phyloP scores from a whole-genome alignment of 2,329 filamentous ascomycete genomes.

The Cercospora citrullina region DNA sequence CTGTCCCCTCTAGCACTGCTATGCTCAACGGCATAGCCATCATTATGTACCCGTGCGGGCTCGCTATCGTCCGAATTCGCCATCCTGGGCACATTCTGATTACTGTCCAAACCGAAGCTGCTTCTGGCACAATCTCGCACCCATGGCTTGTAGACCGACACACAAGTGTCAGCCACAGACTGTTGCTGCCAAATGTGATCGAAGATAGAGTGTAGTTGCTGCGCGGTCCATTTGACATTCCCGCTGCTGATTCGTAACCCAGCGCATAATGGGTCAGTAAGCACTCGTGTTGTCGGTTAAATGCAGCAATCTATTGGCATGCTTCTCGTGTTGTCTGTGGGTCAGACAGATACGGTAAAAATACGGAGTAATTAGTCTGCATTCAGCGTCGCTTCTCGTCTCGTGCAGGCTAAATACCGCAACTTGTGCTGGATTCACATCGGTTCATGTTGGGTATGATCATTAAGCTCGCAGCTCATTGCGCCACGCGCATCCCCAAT shows the following conservation, averaged over 20 bases:
- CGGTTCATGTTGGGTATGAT: not conserved
- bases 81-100: not conserved
- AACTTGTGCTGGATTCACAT: not conserved
- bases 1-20: not conserved
- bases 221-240: not conserved
- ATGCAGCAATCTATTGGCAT: not conserved
- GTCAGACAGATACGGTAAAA: not conserved
- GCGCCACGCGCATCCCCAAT: not conserved
- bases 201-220: not conserved
- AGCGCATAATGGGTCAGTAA: not conserved
- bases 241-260: not conserved
- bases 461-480: not conserved
- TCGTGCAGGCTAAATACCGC: not conserved
- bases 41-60: not conserved
- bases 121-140: not conserved
- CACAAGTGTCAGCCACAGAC: not conserved
- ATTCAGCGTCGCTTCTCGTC: not conserved
- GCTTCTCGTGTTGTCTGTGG: not conserved
- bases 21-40: not conserved
- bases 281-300: not conserved
- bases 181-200: conserved; percentile 3
- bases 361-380: not conserved
- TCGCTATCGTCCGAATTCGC: not conserved
- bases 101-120: conserved; percentile 3
- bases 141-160: not conserved